Percentiles rank a stretch among this genome's conserved stretches.
Evolutionary conservation across 2,329 filamentous ascomycete genomes (phyloP).

Genomic region (Ophiostoma sp.): DNA sequence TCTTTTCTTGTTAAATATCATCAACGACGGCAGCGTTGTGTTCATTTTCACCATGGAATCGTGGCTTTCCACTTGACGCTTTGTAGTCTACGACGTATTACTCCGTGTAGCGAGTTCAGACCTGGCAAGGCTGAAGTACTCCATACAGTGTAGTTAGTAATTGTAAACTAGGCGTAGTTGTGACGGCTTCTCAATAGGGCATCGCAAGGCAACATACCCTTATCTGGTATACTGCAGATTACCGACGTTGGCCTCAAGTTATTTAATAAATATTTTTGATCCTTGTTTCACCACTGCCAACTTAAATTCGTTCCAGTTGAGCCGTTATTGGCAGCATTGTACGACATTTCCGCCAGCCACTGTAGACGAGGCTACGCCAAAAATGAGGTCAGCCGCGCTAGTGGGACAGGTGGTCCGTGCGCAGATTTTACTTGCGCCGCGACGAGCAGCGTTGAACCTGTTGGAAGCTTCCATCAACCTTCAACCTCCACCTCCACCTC

Average conservation of each 20-base stretch:
- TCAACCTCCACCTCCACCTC: not conserved
- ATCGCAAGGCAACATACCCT: no score
- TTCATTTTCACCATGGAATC: not conserved
- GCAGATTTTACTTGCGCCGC: not conserved
- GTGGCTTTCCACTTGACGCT: no score
- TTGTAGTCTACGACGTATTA: no score
- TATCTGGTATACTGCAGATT: no score
- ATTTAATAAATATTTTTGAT: no score
- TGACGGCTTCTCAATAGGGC: no score
- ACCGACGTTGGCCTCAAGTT: no score
- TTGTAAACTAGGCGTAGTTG: no score
- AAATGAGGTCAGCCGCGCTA: not conserved
- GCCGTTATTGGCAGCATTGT: not conserved
- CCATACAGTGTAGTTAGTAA: not conserved
- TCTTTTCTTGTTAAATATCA: not conserved
- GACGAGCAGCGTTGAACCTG: not conserved
- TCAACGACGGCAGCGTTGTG: not conserved
- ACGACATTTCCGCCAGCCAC: no score
- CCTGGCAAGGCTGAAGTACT: not conserved
- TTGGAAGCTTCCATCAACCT: not conserved
- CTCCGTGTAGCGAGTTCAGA: not conserved
- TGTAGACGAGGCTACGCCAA: not conserved
- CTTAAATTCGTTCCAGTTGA: no score
- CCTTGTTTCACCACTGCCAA: no score
- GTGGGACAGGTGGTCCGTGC: conserved; percentile 9